Evolutionary conservation across 2,329 filamentous ascomycete species (phyloP).

Genomic region (Alternaria burnsii): DNA sequence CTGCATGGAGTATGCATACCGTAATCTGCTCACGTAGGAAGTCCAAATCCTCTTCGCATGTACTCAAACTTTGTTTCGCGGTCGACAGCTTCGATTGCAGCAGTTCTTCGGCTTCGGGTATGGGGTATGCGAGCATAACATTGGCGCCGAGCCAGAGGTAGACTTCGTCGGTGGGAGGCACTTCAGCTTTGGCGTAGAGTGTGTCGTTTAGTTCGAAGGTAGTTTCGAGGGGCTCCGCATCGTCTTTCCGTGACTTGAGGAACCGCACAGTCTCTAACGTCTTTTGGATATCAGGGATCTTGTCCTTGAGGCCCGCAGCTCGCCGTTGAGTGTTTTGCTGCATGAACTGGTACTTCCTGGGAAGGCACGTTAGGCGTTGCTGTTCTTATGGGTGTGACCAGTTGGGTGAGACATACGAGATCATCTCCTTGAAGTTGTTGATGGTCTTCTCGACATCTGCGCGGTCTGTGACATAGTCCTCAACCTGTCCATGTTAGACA

Average conservation of each 20-base stretch:
- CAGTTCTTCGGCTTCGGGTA: slow-evolving; percentile 83
- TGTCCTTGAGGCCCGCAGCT: slow-evolving; percentile 83
- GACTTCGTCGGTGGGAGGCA: slow-evolving; percentile 86
- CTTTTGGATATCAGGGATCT: slow-evolving; percentile 97
- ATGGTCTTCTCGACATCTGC: slow-evolving; percentile 82
- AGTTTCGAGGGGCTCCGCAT: slow-evolving; percentile 78
- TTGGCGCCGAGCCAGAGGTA: slow-evolving; percentile 99
- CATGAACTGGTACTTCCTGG: slow-evolving; percentile 99
- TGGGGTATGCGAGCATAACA: slow-evolving; percentile 95
- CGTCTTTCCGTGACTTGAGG: slow-evolving; percentile 76
- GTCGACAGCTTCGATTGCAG: slow-evolving; percentile 79
- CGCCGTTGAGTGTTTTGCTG: slow-evolving; percentile 90
- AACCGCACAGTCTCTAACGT: slow-evolving; percentile 92
- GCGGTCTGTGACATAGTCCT: slow-evolving; percentile 83
- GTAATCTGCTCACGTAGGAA: slow-evolving; percentile 97
- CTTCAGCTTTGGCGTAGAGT: slow-evolving; percentile 84
- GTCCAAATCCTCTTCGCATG: slow-evolving; percentile 95
- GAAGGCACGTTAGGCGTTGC: slow-evolving; percentile 18
- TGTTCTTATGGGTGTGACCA: not conserved
- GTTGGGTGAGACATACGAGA: slow-evolving; percentile 68
- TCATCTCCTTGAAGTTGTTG: slow-evolving; percentile 91
- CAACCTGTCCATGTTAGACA: slow-evolving; percentile 58
- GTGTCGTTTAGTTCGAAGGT: slow-evolving; percentile 98
- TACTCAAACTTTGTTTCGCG: slow-evolving; percentile 80
- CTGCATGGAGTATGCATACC: slow-evolving; percentile 55